phyloP scores from a whole-genome alignment of 148 eudicot genomes.

The Rhododendron vialii region DNA sequence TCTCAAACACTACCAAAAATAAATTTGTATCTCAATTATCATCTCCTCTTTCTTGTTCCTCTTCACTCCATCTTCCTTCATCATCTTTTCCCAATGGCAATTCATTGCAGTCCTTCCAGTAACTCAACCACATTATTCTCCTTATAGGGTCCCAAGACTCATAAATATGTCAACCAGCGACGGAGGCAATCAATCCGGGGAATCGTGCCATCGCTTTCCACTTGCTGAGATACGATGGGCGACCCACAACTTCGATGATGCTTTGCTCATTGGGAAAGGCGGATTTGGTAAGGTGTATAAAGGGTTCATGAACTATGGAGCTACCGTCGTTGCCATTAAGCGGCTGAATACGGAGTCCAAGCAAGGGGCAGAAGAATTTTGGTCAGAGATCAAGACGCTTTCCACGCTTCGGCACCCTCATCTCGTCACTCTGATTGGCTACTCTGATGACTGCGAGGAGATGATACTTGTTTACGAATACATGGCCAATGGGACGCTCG shows the following conservation, averaged over 20 bases:
- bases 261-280: constrained; percentile 10
- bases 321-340: constrained; percentile 5
- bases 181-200: neutral
- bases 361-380: constrained; percentile 14
- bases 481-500: constrained; percentile 23
- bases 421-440: constrained; percentile 15
- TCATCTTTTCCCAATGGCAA: neutral
- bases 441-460: constrained; percentile 15
- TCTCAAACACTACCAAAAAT: too few species aligned
- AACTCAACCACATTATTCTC: neutral
- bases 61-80: neutral
- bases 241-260: constrained; percentile 5
- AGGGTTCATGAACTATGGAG: constrained; percentile 11
- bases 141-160: neutral
- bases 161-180: neutral
- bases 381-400: constrained; percentile 11
- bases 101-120: neutral
- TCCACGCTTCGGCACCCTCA: constrained; percentile 15
- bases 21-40: too few species aligned
- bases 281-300: constrained; percentile 21
- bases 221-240: constrained; percentile 4
- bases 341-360: neutral
- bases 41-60: neutral
- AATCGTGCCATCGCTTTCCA: constrained; percentile 2
- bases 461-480: constrained; percentile 29